Evolutionary conservation across 2,329 filamentous ascomycete genomes (phyloP).

Genomic region (Camptophora hylomeconis): DNA sequence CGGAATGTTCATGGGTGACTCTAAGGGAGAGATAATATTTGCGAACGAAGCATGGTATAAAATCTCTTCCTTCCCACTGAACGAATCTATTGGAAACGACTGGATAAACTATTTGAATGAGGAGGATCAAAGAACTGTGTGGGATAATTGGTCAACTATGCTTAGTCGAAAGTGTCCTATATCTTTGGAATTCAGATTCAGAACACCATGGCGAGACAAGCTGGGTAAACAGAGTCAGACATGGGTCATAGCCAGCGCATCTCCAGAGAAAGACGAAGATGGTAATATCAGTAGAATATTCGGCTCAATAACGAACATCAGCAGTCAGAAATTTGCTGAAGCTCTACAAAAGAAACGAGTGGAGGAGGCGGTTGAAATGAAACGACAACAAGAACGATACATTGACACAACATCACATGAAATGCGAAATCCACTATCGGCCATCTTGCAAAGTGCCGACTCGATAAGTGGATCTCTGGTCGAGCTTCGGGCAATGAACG

Average conservation of each 20-base stretch:
- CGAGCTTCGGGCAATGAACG: slow-evolving; percentile 30
- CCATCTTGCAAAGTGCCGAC: slow-evolving; percentile 47
- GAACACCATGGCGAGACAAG: slow-evolving; percentile 37
- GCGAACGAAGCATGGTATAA: slow-evolving; percentile 66
- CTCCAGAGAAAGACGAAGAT: slow-evolving; percentile 37
- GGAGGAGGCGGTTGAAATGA: slow-evolving; percentile 69
- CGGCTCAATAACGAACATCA: slow-evolving; percentile 64
- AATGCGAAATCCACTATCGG: slow-evolving; percentile 44
- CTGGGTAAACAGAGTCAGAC: slow-evolving; percentile 38
- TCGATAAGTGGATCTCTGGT: slow-evolving; percentile 36
- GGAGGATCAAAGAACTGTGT: slow-evolving; percentile 34
- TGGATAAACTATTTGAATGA: slow-evolving; percentile 41
- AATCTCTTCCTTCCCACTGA: slow-evolving; percentile 17
- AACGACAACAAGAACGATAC: slow-evolving; percentile 67
- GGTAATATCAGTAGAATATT: slow-evolving; percentile 41
- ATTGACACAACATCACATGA: slow-evolving; percentile 57
- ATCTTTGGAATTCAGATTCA: slow-evolving; percentile 41
- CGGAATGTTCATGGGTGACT: slow-evolving; percentile 73
- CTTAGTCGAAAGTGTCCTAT: slow-evolving; percentile 21
- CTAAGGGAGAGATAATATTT: slow-evolving; percentile 57
- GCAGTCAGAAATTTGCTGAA: slow-evolving; percentile 73
- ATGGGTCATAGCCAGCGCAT: slow-evolving; percentile 42
- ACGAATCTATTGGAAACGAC: slow-evolving; percentile 10
- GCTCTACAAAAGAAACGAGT: slow-evolving; percentile 64
- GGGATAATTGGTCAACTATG: slow-evolving; percentile 18